A percentile compares a stretch with the other conserved stretches of the same genome.
Conservation (phyloP, 257 asterid genomes). For the Solanum chmielewskii region DNA sequence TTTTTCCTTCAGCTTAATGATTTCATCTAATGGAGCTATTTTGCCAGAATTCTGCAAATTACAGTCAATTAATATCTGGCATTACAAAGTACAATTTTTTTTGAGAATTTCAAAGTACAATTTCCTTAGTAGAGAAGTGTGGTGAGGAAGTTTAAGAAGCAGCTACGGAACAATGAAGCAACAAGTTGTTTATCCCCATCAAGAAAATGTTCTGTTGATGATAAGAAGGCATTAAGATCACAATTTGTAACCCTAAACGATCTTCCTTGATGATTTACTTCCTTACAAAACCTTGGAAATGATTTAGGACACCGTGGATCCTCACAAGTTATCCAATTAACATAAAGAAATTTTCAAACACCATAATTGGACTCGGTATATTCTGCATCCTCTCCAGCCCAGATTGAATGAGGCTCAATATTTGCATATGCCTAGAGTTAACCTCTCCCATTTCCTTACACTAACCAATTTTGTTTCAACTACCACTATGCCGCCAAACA, state of each 20-base stretch:
- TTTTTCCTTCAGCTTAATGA: conserved; percentile 71
- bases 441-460: background rate
- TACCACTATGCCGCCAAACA: background rate
- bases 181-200: background rate
- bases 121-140: background rate
- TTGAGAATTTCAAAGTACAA: background rate
- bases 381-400: background rate
- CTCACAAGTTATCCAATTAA: background rate
- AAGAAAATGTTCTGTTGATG: background rate
- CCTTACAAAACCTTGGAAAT: background rate
- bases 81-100: background rate
- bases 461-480: background rate
- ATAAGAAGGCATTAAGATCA: background rate
- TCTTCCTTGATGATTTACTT: background rate
- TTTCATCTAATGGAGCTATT: conserved; percentile 82
- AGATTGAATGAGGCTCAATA: background rate
- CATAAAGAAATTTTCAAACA: background rate
- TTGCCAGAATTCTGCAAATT: conserved; percentile 80
- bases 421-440: background rate
- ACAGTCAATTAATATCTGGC: background rate
- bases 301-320: background rate
- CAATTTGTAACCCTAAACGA: background rate
- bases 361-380: background rate
- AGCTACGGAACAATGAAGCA: background rate
- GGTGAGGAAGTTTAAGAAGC: background rate